phyloP scores from a whole-genome alignment of 345 rosid species.

The Sonneratia alba region DNA sequence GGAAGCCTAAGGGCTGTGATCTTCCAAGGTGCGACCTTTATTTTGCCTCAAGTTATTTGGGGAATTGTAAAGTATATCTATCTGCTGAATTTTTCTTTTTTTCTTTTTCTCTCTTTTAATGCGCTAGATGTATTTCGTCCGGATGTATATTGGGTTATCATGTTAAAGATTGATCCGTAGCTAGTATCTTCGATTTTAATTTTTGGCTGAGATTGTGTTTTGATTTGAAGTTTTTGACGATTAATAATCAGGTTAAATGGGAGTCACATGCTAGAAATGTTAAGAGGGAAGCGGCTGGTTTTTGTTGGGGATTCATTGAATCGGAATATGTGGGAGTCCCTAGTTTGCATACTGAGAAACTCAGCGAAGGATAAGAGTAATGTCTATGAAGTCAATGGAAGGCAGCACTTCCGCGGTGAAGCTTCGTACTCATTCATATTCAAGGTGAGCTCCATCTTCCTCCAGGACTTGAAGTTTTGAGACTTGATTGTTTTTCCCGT shows the following conservation, averaged over 20 bases:
- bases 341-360: slow-evolving; percentile 72
- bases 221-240: slow-evolving; percentile 3
- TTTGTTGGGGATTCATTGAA: slow-evolving; percentile 92
- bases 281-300: slow-evolving; percentile 77
- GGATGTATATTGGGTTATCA: no score
- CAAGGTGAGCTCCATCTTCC: slow-evolving; percentile 35
- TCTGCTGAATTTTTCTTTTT: no score
- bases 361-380: slow-evolving; percentile 52
- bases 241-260: slow-evolving; percentile 46
- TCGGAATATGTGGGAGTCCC: slow-evolving; percentile 97
- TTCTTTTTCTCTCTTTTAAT: no score
- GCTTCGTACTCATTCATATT: slow-evolving; percentile 79
- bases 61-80: no score
- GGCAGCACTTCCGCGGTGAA: slow-evolving; percentile 65
- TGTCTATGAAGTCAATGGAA: slow-evolving; percentile 74
- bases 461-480: neutral
- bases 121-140: no score
- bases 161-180: neutral
- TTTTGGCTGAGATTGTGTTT: neutral
- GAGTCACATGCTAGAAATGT: slow-evolving; percentile 49
- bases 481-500: neutral
- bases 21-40: slow-evolving; percentile 53
- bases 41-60: neutral
- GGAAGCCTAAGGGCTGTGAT: slow-evolving; percentile 82
- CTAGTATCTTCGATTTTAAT: neutral